phyloP scores from a whole-genome alignment of 2,329 filamentous ascomycete genomes.

The Ceratocystis diversiconidia region DNA sequence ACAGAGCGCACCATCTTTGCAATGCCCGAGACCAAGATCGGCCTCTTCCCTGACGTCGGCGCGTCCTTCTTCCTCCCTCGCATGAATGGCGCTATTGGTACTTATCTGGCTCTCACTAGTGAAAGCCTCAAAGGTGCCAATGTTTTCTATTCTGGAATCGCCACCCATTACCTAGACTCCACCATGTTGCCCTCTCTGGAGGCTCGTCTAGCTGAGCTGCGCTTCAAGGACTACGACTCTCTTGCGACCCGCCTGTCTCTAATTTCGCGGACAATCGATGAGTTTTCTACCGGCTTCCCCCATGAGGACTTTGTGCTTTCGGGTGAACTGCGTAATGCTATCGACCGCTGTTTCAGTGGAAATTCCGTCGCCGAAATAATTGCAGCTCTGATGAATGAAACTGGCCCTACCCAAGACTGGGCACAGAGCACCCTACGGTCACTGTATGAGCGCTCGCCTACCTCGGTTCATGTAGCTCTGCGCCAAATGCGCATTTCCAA shows the following conservation, averaged over 20 bases:
- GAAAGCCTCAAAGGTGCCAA: conserved; percentile 70
- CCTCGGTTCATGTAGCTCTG: conserved; percentile 69
- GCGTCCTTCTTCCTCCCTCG: conserved; percentile 90
- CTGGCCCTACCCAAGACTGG: conserved; percentile 51
- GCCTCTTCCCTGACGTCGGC: conserved; percentile 96
- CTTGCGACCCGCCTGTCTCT: conserved; percentile 49
- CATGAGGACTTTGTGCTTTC: conserved; percentile 49
- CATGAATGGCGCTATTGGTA: conserved; percentile 74
- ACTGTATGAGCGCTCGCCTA: conserved; percentile 68
- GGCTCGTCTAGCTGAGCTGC: conserved; percentile 71
- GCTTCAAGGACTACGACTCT: conserved; percentile 64
- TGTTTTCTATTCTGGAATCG: conserved; percentile 78
- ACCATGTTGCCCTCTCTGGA: conserved; percentile 70
- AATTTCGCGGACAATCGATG: conserved; percentile 80
- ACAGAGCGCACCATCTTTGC: conserved; percentile 92
- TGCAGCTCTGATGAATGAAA: conserved; percentile 41
- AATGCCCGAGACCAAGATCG: conserved; percentile 97
- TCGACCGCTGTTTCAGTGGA: conserved; percentile 70
- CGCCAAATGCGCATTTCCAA: conserved; percentile 65
- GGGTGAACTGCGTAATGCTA: conserved; percentile 59
- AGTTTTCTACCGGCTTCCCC: conserved; percentile 77
- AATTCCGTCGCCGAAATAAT: conserved; percentile 57
- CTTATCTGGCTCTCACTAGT: conserved; percentile 85
- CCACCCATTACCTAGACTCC: conserved; percentile 93
- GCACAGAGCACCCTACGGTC: conserved; percentile 62